Base-by-base conservation (phyloP, 140 eudicot species). In the Senecio squalidus region DNA sequence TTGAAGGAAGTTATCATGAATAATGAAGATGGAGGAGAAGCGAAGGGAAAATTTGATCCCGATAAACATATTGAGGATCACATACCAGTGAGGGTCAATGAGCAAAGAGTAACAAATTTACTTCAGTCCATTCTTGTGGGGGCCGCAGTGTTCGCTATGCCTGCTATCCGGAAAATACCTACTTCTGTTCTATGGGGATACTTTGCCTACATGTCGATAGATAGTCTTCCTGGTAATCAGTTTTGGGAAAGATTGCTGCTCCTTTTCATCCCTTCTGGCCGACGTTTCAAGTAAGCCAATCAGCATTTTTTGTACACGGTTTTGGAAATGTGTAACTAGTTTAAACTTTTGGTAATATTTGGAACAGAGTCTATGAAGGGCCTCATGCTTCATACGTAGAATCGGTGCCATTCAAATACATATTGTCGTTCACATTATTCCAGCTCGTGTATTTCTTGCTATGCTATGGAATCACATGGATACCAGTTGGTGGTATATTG, bases 151-250 rank as follows among this genome's bases (percentile, higher is more conserved):
- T 76, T 71, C 51, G 96, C 81, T 20, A 70, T 86, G 75, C 98
- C 98, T 9, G 82, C 87, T 57, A 82, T 92, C 38, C 77, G 68
- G 73, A 66, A 18, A 76, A 87, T 91, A 55, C 98, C 94, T 6
- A 89, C 97, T 31, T 82, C 97, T 9, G 95, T 85, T 62, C 78
- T 89, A 6, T 89, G 97, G 96, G 98, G 98, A 67, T 91, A 86
- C 66, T 91, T 91, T 16, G 96, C 98, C 36, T 91, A 86, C 80
- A 91, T 91, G 98, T 91, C 98, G 36, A 86, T 91, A 16, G 98
- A 86, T n/a, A 91, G 98, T 54, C 98, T 91, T 54, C 98, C 95
- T 0, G 98, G 98, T 9, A 86, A 82, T 61, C 96, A 91, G 64
- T 87, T 91, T 29, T 91, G 98, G 96, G 98, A 91, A 67, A 81